Percentiles rank a stretch among this genome's conserved stretches.
Evolutionary conservation across 2,329 filamentous ascomycete genomes (phyloP).

Genomic region (Penicillium frequentans): DNA sequence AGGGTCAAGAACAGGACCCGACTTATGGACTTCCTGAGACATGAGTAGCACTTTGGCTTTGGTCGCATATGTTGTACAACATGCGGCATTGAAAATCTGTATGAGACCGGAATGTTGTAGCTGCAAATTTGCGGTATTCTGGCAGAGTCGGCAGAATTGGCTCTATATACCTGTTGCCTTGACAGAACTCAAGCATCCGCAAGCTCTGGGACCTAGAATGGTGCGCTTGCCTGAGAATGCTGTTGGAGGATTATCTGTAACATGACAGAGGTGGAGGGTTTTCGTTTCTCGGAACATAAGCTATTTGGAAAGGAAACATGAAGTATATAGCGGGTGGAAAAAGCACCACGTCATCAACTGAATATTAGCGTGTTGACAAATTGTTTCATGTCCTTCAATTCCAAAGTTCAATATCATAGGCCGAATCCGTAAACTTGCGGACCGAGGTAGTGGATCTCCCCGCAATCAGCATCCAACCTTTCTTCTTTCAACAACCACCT

Average conservation of each 20-base stretch:
- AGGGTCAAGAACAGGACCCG: constrained; percentile 38
- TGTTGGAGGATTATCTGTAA: neutral
- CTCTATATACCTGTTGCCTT: neutral
- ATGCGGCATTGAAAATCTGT: neutral
- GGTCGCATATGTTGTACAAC: neutral
- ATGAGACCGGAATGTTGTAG: neutral
- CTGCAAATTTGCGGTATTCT: neutral
- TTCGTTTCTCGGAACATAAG: neutral
- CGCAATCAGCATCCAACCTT: constrained; percentile 15
- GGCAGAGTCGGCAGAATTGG: neutral
- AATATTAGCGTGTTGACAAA: neutral
- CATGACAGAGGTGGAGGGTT: neutral
- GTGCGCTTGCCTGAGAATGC: neutral
- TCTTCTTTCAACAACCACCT: neutral
- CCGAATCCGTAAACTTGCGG: neutral
- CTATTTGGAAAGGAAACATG: neutral
- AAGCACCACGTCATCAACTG: neutral
- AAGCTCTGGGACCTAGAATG: neutral
- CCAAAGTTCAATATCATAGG: too few relatives aligned
- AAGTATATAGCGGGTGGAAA: neutral
- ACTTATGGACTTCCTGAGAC: constrained; percentile 32
- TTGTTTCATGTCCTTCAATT: neutral
- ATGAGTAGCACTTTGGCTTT: constrained; percentile 9
- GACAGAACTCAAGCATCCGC: too few relatives aligned
- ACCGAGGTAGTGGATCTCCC: constrained; percentile 26